These are phyloP conservation scores for Scleroderma bovista DNA, from an alignment of 768 basidiomycete species.

Conservation along the genomic window DNA sequence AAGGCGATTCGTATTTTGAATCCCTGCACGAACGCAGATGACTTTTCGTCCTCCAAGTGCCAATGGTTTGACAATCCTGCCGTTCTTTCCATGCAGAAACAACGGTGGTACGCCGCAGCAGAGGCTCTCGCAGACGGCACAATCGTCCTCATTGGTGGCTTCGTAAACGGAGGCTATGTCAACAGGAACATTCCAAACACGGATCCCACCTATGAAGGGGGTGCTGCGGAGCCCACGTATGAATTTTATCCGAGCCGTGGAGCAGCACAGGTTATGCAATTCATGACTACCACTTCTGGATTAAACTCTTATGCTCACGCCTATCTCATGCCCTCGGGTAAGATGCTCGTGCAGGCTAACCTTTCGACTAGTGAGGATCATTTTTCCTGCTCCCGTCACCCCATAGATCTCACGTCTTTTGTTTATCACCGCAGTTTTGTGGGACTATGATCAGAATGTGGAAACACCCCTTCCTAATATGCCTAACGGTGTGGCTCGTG, in stretches of 20 bases:
- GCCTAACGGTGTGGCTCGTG: slow-evolving; percentile 69
- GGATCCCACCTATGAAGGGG: slow-evolving; percentile 57
- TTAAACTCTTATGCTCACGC: slow-evolving; percentile 74
- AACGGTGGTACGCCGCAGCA: slow-evolving; percentile 71
- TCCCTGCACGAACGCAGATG: slow-evolving; percentile 50
- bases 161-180: slow-evolving; percentile 67
- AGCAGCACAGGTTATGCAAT: slow-evolving; percentile 47
- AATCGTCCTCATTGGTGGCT: slow-evolving; percentile 75
- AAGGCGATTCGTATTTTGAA: slow-evolving; percentile 74
- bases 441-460: slow-evolving; percentile 48
- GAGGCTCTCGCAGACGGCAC: slow-evolving; percentile 72
- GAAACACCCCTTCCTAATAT: slow-evolving; percentile 66
- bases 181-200: slow-evolving; percentile 64
- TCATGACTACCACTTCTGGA: slow-evolving; percentile 68
- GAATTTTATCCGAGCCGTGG: slow-evolving; percentile 73
- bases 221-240: slow-evolving; percentile 70
- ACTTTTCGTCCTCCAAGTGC: slow-evolving; percentile 44
- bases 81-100: slow-evolving; percentile 54
- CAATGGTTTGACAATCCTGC: slow-evolving; percentile 68
- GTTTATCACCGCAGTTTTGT: slow-evolving; percentile 32
- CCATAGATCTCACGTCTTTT: not conserved
- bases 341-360: slow-evolving; percentile 80
- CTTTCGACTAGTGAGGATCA: slow-evolving; percentile 59
- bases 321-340: slow-evolving; percentile 70
- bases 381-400: not conserved